phyloP scores from a whole-genome alignment of 495 filamentous ascomycete genomes.

The Talaromyces ruber region DNA sequence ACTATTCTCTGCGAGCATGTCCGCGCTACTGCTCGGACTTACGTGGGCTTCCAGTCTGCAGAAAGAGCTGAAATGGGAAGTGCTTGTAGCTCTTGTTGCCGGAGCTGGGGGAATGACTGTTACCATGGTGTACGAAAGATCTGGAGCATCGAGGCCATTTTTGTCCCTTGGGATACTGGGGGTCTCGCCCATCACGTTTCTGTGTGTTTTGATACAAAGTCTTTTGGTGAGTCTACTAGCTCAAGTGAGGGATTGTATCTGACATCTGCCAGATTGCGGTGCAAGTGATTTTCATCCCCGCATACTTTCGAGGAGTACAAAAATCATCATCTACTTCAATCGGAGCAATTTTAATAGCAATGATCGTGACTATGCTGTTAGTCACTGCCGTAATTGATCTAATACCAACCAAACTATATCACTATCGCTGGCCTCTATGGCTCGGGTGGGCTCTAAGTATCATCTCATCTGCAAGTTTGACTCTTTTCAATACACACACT shows the following conservation, averaged over 20 bases:
- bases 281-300: background rate
- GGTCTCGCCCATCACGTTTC: constrained; percentile 19
- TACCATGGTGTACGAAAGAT: constrained; percentile 30
- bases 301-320: constrained; percentile 12
- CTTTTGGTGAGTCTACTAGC: constrained; percentile 17
- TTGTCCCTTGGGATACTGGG: constrained; percentile 38
- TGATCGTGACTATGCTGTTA: constrained; percentile 37
- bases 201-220: constrained; percentile 41
- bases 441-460: constrained; percentile 40
- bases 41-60: constrained; percentile 51
- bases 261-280: constrained; percentile 10
- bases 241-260: background rate
- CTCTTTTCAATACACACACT: background rate
- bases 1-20: constrained; percentile 36
- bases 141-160: constrained; percentile 36
- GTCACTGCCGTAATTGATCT: constrained; percentile 36
- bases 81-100: constrained; percentile 37
- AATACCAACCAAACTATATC: constrained; percentile 36
- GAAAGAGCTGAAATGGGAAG: constrained; percentile 34
- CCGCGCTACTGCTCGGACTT: constrained; percentile 44
- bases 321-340: constrained; percentile 33
- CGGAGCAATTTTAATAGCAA: constrained; percentile 44
- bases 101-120: constrained; percentile 21
- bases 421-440: constrained; percentile 47
- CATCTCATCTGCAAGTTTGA: background rate